Percentiles rank a stretch among this genome's conserved stretches.
phyloP scores from a whole-genome alignment of 352 stramenopile genomes.

The Pythium sp. region DNA sequence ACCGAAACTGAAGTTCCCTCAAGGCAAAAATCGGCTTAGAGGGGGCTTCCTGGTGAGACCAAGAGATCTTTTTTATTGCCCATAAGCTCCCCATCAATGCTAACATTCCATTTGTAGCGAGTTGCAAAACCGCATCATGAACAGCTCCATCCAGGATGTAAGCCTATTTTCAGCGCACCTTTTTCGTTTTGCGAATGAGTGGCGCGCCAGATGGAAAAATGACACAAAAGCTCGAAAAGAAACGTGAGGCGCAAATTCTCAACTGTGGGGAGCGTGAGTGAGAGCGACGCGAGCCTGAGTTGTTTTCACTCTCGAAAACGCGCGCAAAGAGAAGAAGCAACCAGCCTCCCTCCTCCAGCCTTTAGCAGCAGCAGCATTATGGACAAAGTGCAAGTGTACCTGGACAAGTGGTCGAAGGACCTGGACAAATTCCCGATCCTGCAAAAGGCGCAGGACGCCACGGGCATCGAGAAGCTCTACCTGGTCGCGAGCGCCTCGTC shows the following conservation, averaged over 20 bases:
- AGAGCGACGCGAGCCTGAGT: slow-evolving; percentile 3
- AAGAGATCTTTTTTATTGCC: slow-evolving; percentile 6
- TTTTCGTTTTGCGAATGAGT: slow-evolving; percentile 11
- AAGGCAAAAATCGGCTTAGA: background rate
- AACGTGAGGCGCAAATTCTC: slow-evolving; percentile 18
- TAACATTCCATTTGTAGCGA: background rate
- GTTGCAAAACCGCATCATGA: background rate
- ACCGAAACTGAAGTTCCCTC: background rate
- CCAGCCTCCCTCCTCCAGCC: slow-evolving; percentile 2
- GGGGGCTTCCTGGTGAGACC: background rate
- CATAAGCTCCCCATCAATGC: background rate
- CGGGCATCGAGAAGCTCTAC: slow-evolving; percentile 88
- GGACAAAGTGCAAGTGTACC: slow-evolving; percentile 81
- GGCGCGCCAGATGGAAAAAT: slow-evolving; percentile 12
- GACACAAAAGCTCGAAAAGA: slow-evolving; percentile 7
- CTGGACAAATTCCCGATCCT: slow-evolving; percentile 80
- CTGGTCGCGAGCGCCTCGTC: slow-evolving; percentile 60
- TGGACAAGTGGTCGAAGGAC: slow-evolving; percentile 87
- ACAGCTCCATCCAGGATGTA: background rate
- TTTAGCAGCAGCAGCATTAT: slow-evolving; percentile 28
- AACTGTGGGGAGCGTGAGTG: slow-evolving; percentile 9
- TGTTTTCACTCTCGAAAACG: slow-evolving; percentile 20
- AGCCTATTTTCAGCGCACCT: background rate
- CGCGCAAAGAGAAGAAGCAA: slow-evolving; percentile 6
- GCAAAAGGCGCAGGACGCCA: slow-evolving; percentile 75